A percentile compares a stretch with the other conserved stretches of the same genome.
phyloP scores from a whole-genome alignment of 1,284 basidiomycete species.

The Somion occarium region DNA sequence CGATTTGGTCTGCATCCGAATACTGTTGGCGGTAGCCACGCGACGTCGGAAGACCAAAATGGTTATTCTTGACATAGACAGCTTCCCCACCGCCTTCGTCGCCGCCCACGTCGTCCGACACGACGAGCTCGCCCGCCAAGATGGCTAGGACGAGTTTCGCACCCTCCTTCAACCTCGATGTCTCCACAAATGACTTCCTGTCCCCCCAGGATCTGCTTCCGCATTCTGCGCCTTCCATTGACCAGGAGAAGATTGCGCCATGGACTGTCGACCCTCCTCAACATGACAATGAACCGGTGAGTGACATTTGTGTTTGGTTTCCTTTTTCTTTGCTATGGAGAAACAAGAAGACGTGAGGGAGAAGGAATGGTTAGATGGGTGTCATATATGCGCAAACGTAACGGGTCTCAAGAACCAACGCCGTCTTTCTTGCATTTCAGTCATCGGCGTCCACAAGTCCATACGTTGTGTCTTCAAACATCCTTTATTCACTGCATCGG shows the following conservation, averaged over 20 bases:
- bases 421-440: no score
- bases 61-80: slow-evolving; percentile 8
- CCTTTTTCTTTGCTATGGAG: not conserved
- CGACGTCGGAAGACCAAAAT: not conserved
- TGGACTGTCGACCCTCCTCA: slow-evolving; percentile 14
- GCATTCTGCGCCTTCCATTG: slow-evolving; percentile 15
- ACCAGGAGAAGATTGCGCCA: slow-evolving; percentile 19
- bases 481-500: no score
- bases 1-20: no score
- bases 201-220: slow-evolving; percentile 15
- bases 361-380: not conserved
- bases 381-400: no score
- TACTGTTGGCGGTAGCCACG: slow-evolving; percentile 3
- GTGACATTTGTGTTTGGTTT: not conserved
- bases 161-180: slow-evolving; percentile 12
- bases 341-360: no score
- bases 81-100: slow-evolving; percentile 7
- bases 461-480: no score
- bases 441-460: no score
- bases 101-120: slow-evolving; percentile 8
- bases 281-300: slow-evolving; percentile 12
- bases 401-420: no score
- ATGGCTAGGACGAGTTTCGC: slow-evolving; percentile 7
- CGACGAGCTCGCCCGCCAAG: slow-evolving; percentile 7
- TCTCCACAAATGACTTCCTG: slow-evolving; percentile 12